Conservation (phyloP, 2,329 filamentous ascomycete genomes). For the Polychaeton citri region DNA sequence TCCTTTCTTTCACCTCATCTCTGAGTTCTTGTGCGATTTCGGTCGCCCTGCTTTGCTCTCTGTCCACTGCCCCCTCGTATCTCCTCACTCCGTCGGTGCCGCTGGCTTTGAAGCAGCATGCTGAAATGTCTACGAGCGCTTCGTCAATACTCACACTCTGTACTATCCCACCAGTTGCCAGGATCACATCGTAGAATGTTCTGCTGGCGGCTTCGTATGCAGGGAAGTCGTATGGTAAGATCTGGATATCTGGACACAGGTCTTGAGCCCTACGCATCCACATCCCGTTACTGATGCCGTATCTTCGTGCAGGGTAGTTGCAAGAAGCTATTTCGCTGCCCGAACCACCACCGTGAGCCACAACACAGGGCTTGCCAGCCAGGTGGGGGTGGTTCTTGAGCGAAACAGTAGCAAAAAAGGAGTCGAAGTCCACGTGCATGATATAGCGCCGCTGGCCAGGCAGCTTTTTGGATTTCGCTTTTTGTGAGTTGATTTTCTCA, state of each 20-base stretch:
- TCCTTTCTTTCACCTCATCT: conserved; percentile 55
- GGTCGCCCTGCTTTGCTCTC: conserved; percentile 68
- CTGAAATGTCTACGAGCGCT: conserved; percentile 73
- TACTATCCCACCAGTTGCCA: conserved; percentile 66
- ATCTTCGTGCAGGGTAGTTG: conserved; percentile 80
- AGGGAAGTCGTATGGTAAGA: conserved; percentile 90
- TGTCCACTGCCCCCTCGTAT: conserved; percentile 55
- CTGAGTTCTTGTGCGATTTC: conserved; percentile 56
- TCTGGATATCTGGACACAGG: conserved; percentile 70
- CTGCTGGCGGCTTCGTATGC: conserved; percentile 87
- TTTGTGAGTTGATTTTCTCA: conserved; percentile 48
- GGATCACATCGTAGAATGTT: conserved; percentile 73
- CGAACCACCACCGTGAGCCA: conserved; percentile 73
- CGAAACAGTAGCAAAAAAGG: conserved; percentile 94
- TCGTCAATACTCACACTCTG: conserved; percentile 98
- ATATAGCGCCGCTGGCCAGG: conserved; percentile 64
- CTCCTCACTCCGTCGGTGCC: conserved; percentile 53
- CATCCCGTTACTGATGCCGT: conserved; percentile 93
- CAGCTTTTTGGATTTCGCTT: conserved; percentile 38
- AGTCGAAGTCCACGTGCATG: conserved; percentile 95
- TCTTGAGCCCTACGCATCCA: conserved; percentile 92
- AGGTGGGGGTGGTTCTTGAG: conserved; percentile 63
- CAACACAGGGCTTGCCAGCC: conserved; percentile 66
- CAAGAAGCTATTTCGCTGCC: conserved; percentile 95
- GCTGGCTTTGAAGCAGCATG: conserved; percentile 50